Evolutionary conservation across 108 stramenopile species (phyloP), one percentile per base, ranked within the genome.

Genomic region (Cyclotella kingstonii): DNA sequence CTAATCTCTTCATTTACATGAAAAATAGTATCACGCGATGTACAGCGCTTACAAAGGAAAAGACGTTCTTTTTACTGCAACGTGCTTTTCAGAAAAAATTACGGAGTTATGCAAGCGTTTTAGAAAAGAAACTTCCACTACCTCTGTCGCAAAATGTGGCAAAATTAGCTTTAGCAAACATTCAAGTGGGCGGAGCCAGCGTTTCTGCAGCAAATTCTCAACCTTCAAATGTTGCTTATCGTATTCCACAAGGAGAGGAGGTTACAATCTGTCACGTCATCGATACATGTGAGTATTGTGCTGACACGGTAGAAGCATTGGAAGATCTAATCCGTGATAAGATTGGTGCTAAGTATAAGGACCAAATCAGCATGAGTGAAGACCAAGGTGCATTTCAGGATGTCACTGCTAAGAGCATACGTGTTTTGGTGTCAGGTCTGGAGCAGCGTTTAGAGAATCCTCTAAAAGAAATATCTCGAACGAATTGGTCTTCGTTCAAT

Each of bases 231-330:
- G 26, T 67, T 26, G 31, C 45, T 10, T 90, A 86, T 56, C 60
- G 73, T 25, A 79, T 96, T 15, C 90, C 90, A 5, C 66, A 64
- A 29, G 96, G 87, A 12, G 93, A 86, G 47, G 97, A 96, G 70
- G 81, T 87, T 6, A 84, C 86, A 4, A 77, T 93, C 27, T 98
- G 97, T 78, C 91, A 95, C 57, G 94, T 96, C 10, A 77, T 98
- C 54, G 90, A 93, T 73, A 98, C 98, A 2, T 97, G 95, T 38
- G 97, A 98, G 52, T 99, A 97, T 66, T 97, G 96, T 54, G 95
- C 93, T 7, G 97, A 99, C 31, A 97, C 97, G 6, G 81, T 94
- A 0, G 89, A 90, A 76, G 95, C 93, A 55, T 81, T 99, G 47
- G 95, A 94, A 63, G 98, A 96, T 66, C 75, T 96, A 46, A 91